Conservation (phyloP, 768 basidiomycete species). For the Suillus sp. region DNA sequence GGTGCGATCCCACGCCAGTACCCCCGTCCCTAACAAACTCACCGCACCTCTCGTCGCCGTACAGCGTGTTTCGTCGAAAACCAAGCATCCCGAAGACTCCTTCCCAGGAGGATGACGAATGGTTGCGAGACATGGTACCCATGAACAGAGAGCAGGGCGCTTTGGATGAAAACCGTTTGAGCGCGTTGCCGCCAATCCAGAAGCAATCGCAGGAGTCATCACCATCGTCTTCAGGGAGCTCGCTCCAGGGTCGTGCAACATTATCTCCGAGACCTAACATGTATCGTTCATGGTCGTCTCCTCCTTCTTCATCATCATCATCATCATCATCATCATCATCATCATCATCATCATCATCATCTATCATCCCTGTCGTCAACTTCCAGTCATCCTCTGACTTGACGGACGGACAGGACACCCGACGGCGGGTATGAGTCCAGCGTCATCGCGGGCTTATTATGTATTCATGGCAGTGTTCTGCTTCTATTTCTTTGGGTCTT, state of each 20-base stretch:
- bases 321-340: no score
- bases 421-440: neutral
- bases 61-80: slow-evolving; percentile 49
- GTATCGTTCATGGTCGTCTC: slow-evolving; percentile 27
- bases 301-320: no score
- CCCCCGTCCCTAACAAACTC: slow-evolving; percentile 61
- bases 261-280: slow-evolving; percentile 23
- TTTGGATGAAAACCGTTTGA: neutral
- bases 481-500: neutral
- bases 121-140: slow-evolving; percentile 68
- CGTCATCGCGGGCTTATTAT: neutral
- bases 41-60: slow-evolving; percentile 52
- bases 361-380: neutral
- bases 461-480: neutral
- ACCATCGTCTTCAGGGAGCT: slow-evolving; percentile 25
- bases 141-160: slow-evolving; percentile 13
- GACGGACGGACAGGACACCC: neutral
- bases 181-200: neutral
- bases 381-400: neutral
- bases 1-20: slow-evolving; percentile 46
- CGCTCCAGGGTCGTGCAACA: slow-evolving; percentile 6
- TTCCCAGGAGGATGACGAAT: slow-evolving; percentile 55
- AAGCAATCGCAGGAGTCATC: slow-evolving; percentile 23
- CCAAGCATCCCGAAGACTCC: slow-evolving; percentile 38
- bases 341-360: neutral